Conservation (phyloP, 2,329 filamentous ascomycete species). For the Teratosphaeria epicoccoides region DNA sequence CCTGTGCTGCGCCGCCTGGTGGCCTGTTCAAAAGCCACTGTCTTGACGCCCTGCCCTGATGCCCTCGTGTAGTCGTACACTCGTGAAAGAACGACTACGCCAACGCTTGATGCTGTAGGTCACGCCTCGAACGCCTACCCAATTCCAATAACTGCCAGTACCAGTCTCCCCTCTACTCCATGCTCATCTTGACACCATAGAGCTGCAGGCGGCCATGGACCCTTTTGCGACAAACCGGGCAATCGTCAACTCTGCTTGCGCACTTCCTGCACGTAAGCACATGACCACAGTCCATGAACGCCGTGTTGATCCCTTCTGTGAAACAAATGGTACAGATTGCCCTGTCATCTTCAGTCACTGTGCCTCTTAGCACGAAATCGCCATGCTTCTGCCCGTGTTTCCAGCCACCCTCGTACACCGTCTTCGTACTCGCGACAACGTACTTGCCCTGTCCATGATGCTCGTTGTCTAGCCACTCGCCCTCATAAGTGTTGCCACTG, state of each 20-base stretch:
- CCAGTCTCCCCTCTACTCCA: constrained; percentile 3
- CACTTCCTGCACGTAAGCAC: constrained; percentile 52
- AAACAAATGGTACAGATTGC: constrained; percentile 53
- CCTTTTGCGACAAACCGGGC: constrained; percentile 50
- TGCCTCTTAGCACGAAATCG: constrained; percentile 52
- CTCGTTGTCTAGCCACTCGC: constrained; percentile 53
- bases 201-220: constrained; percentile 50
- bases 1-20: neutral
- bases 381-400: constrained; percentile 50
- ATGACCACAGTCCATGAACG: constrained; percentile 55
- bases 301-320: constrained; percentile 47
- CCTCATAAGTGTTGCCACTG: constrained; percentile 53
- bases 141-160: neutral
- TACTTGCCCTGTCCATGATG: constrained; percentile 50
- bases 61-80: neutral
- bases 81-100: neutral
- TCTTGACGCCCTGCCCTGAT: neutral
- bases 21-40: neutral
- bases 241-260: constrained; percentile 47
- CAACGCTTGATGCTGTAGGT: neutral
- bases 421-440: constrained; percentile 46
- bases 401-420: constrained; percentile 52
- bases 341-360: constrained; percentile 51
- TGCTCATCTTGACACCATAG: constrained; percentile 26
- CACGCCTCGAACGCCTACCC: neutral